Evolutionary conservation across 2,329 filamentous ascomycete genomes (phyloP).

Genomic region (Tolypocladium tundrense): DNA sequence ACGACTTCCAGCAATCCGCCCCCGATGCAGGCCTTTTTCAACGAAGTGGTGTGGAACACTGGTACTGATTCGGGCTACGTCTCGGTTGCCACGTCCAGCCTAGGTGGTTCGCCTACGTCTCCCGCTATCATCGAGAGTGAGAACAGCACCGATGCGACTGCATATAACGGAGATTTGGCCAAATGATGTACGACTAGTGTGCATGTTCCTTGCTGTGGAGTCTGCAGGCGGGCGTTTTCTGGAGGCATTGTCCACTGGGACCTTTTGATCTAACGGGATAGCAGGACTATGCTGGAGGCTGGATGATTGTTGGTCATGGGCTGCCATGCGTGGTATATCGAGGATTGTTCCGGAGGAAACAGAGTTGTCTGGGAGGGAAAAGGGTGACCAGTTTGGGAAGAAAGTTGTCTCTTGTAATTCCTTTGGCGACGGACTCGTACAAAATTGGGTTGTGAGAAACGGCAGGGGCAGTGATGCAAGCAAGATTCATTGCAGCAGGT

Average conservation of each 20-base stretch:
- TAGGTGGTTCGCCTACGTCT: neutral
- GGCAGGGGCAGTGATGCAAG: too few relatives aligned
- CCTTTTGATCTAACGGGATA: neutral
- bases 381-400: neutral
- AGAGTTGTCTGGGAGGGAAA: too few relatives aligned
- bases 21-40: neutral
- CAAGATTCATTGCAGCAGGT: neutral
- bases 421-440: neutral
- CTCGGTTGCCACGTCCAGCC: neutral
- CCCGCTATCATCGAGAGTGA: neutral
- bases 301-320: neutral
- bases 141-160: neutral
- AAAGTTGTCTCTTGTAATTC: neutral
- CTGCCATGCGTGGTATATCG: neutral
- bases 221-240: neutral
- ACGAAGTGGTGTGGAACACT: neutral
- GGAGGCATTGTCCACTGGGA: neutral
- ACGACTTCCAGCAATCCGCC: neutral
- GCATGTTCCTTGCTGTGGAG: neutral
- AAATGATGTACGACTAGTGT: neutral
- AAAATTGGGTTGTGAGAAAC: neutral
- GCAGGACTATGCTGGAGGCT: neutral
- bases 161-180: neutral
- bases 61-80: neutral
- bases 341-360: too few relatives aligned